Base-by-base conservation (phyloP, 108 stramenopile species). In the Nitzschia sp. region DNA sequence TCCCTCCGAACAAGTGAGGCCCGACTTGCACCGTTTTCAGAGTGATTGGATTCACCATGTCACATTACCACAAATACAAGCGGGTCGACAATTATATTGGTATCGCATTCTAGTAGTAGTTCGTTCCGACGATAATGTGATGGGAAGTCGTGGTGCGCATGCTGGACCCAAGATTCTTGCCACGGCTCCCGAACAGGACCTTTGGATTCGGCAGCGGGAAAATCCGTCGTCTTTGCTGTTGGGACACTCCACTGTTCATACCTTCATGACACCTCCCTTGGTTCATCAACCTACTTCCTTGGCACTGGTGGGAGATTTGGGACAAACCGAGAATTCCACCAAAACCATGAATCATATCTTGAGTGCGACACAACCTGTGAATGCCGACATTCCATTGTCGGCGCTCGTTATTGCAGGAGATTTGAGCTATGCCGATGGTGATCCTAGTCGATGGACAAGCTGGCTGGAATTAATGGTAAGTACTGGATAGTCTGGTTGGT, bases 371-470 rank as follows among this genome's bases (percentile, higher is more conserved):
- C 25, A 30, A 38, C 18, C 1, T 2, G 19, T 5, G 2, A 29
- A 34, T 25, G 17, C 34, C 11, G 34, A 8, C 5, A 45, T 34
- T 28, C 76, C 76, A 23, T 59, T 76, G 0, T 64, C 80, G 17
- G 56, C 53, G 1, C 33, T 81, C 29, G 59, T 84, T 28, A 71
- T 85, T 72, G 92, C 83, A 1, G 92, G 92, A 3, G 92, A 93
- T 66, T 64, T 93, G 45, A 68, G 81, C 25, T 95, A 93, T 68
- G 82, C 90, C 56, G 85, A 90, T 75, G 73, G 81, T 19, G 87
- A 86, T 70, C 89, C 90, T 42, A 42, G 46, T 27, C 76, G 85
- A 47, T 96, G 95, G 95, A 79, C 82, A 31, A 83, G 72, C 27
- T 96, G 85, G 85, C 74, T 86, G 57, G 78, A 79, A 28, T 70